phyloP scores from a whole-genome alignment of 2,329 filamentous ascomycete genomes.

The Samsoniella hepiali region DNA sequence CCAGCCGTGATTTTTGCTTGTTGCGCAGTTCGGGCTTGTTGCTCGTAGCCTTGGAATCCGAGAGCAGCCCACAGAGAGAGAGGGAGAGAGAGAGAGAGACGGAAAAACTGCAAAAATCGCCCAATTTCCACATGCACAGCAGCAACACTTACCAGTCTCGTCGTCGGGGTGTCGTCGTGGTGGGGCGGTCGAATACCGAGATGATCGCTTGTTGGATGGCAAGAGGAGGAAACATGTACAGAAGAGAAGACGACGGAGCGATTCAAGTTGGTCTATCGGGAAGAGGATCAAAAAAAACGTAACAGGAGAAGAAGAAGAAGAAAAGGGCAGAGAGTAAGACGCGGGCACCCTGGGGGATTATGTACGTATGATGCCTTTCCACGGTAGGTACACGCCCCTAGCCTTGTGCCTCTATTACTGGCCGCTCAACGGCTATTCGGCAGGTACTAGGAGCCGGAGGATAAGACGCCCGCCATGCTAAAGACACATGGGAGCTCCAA shows the following conservation, averaged over 20 bases:
- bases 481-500: too few species aligned
- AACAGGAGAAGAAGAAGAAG: background rate
- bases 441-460: background rate
- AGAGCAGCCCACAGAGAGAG: background rate
- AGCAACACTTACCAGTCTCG: background rate
- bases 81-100: background rate
- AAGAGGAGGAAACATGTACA: background rate
- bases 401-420: background rate
- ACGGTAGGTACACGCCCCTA: background rate
- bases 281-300: background rate
- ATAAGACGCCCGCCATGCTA: background rate
- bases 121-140: background rate
- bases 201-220: background rate
- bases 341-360: background rate
- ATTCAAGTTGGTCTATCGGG: background rate
- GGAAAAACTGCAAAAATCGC: background rate
- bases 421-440: background rate
- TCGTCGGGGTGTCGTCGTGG: background rate
- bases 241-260: background rate
- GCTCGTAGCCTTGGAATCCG: background rate
- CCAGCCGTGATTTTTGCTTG: background rate
- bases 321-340: background rate
- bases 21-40: too few species aligned
- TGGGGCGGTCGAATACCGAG: background rate
- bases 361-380: background rate